These are phyloP conservation scores for Alternaria hordeiaustralica DNA, from an alignment of 2,329 filamentous ascomycete species.

Conservation along the genomic window DNA sequence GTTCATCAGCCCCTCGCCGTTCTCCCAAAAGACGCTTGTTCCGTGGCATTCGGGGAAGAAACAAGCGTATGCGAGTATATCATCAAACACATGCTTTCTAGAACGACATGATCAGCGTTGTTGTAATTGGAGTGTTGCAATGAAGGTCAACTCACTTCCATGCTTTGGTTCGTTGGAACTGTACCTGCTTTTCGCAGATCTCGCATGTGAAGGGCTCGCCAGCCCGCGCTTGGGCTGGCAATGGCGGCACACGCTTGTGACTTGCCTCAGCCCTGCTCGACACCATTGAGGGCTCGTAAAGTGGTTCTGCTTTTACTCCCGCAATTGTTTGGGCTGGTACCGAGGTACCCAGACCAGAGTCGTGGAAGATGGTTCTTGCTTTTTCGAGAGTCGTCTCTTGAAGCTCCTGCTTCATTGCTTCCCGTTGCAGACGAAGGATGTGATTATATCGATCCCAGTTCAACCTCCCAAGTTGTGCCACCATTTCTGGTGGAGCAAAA, in stretches of 20 bases:
- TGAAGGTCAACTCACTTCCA: neutral
- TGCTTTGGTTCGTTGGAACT: neutral
- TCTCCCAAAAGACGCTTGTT: neutral
- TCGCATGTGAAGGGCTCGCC: neutral
- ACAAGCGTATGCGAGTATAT: neutral
- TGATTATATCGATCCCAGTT: slow-evolving; percentile 14
- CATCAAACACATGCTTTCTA: neutral
- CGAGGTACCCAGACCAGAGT: neutral
- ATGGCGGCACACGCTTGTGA: neutral
- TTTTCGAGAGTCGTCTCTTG: neutral
- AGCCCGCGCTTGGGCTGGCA: neutral
- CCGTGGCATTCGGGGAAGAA: neutral
- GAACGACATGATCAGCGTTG: neutral
- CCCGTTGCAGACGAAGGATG: slow-evolving; percentile 7
- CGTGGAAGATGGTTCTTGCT: neutral
- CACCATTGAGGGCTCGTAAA: neutral
- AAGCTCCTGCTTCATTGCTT: neutral
- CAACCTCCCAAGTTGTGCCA: slow-evolving; percentile 3
- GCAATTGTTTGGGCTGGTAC: neutral
- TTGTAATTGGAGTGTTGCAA: neutral
- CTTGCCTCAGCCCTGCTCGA: neutral
- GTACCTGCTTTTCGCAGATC: neutral
- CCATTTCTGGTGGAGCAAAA: neutral
- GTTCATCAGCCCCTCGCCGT: neutral
- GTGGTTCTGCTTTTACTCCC: neutral